A percentile compares a stretch with the other conserved stretches of the same genome.
Evolutionary conservation across 2,329 filamentous ascomycete species (phyloP).

Genomic region (Aureobasidium sp.): DNA sequence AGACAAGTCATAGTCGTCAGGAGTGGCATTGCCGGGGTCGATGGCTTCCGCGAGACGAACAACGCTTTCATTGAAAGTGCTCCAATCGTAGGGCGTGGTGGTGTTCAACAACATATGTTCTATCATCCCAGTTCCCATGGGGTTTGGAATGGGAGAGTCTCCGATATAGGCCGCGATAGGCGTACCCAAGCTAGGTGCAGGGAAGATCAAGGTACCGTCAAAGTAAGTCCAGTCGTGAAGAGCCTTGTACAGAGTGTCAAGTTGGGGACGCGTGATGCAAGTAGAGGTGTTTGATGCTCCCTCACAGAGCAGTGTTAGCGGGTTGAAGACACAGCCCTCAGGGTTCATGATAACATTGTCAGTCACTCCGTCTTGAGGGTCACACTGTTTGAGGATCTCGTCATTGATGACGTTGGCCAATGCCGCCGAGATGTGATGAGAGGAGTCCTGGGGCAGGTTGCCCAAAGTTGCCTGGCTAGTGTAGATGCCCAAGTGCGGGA

Average conservation of each 20-base stretch:
- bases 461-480: slow-evolving; percentile 40
- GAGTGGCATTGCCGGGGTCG: slow-evolving; percentile 32
- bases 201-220: slow-evolving; percentile 38
- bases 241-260: slow-evolving; percentile 37
- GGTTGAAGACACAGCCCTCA: slow-evolving; percentile 36
- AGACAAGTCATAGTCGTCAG: slow-evolving; percentile 29
- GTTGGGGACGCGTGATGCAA: slow-evolving; percentile 41
- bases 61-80: slow-evolving; percentile 35
- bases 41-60: slow-evolving; percentile 35
- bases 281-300: slow-evolving; percentile 32
- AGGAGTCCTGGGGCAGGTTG: slow-evolving; percentile 41
- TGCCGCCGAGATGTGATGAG: slow-evolving; percentile 38
- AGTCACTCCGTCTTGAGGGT: slow-evolving; percentile 40
- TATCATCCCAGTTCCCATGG: background rate
- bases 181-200: slow-evolving; percentile 42
- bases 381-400: slow-evolving; percentile 45
- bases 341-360: slow-evolving; percentile 46
- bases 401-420: slow-evolving; percentile 40
- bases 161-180: slow-evolving; percentile 28
- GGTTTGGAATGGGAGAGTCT: background rate
- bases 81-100: slow-evolving; percentile 33
- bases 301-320: slow-evolving; percentile 34
- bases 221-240: slow-evolving; percentile 36
- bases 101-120: slow-evolving; percentile 24
- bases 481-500: slow-evolving; percentile 40